Evolutionary conservation across 441 rosid genomes (phyloP).

Genomic region (Metrosideros polymorpha): DNA sequence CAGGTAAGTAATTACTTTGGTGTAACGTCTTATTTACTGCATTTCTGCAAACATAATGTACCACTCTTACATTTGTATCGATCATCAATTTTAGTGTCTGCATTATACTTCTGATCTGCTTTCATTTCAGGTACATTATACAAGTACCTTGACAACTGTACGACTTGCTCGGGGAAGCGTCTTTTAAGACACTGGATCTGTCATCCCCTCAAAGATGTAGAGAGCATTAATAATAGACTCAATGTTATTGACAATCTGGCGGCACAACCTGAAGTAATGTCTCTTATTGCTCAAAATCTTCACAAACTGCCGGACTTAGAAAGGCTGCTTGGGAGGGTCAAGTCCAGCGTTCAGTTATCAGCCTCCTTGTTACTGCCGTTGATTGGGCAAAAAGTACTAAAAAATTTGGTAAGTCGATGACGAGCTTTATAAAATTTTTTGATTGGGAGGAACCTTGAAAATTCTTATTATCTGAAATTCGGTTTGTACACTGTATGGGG

Average conservation of each 20-base stretch:
- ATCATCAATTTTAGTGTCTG: background rate
- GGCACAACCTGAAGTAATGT: constrained; percentile 40
- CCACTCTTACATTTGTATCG: background rate
- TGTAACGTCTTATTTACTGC: background rate
- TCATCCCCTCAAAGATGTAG: constrained; percentile 82
- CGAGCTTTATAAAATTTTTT: background rate
- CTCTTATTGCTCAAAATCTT: constrained; percentile 49
- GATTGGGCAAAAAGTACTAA: constrained; percentile 66
- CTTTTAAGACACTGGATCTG: constrained; percentile 91
- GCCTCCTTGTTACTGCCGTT: constrained; percentile 51
- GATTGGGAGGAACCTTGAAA: background rate
- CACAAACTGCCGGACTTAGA: constrained; percentile 81
- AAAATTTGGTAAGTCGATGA: constrained; percentile 47
- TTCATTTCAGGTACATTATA: constrained; percentile 73
- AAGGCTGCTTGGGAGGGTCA: constrained; percentile 77
- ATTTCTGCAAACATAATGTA: background rate
- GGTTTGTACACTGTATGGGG: background rate
- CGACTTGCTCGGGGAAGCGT: constrained; percentile 78
- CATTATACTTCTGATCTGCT: background rate
- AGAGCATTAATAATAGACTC: constrained; percentile 67
- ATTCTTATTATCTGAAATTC: background rate
- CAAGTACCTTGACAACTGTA: constrained; percentile 77
- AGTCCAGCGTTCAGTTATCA: constrained; percentile 62
- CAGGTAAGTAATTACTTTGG: constrained; percentile 42
- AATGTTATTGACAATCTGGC: constrained; percentile 56